phyloP scores from a whole-genome alignment of 495 filamentous ascomycete species.

The Penicillium riverlandense region DNA sequence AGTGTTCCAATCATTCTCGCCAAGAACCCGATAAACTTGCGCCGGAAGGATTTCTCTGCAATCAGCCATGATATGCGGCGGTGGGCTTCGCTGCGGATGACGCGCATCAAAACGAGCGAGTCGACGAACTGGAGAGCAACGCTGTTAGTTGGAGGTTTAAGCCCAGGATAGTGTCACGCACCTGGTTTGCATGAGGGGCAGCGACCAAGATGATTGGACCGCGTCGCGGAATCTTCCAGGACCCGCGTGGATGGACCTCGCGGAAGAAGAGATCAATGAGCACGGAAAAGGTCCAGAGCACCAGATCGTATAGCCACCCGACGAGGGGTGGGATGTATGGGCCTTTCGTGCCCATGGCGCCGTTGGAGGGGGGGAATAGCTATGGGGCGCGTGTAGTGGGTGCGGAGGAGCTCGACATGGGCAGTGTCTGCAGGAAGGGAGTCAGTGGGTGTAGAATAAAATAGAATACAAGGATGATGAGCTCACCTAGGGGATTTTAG shows the following conservation, averaged over 20 bases:
- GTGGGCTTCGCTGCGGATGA: slow-evolving; percentile 73
- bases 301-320: slow-evolving; percentile 71
- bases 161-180: slow-evolving; percentile 24
- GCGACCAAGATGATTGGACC: slow-evolving; percentile 94
- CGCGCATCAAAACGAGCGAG: slow-evolving; percentile 86
- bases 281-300: slow-evolving; percentile 77
- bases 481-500: too few relatives aligned
- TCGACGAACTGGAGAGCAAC: slow-evolving; percentile 71
- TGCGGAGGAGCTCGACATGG: not conserved
- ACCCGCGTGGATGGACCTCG: slow-evolving; percentile 88
- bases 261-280: slow-evolving; percentile 94
- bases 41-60: slow-evolving; percentile 85
- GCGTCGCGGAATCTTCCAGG: slow-evolving; percentile 82
- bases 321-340: slow-evolving; percentile 62
- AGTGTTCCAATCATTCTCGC: slow-evolving; percentile 77
- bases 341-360: slow-evolving; percentile 25
- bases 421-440: not conserved
- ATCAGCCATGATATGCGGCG: slow-evolving; percentile 88
- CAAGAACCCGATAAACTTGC: slow-evolving; percentile 77
- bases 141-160: slow-evolving; percentile 3
- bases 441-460: not conserved
- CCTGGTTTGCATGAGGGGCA: slow-evolving; percentile 98
- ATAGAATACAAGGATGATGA: too few relatives aligned
- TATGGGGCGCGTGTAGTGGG: not conserved
- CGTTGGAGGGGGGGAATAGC: not conserved